Evolutionary conservation across 2,329 filamentous ascomycete species (phyloP), one percentile per base, ranked within the genome.

Genomic region (Daldinia sp.): DNA sequence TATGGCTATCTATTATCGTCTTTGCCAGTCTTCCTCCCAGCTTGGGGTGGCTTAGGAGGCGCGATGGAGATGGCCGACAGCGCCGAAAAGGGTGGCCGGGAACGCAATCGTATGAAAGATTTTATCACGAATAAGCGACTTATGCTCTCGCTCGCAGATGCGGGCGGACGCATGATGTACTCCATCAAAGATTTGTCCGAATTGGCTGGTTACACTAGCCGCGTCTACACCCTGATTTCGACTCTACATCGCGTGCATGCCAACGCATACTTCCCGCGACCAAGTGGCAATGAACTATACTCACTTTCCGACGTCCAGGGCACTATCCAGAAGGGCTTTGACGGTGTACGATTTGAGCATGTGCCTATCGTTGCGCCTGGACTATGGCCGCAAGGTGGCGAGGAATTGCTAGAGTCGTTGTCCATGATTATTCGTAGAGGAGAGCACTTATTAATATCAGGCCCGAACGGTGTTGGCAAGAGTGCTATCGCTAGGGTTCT

Each of bases 51-150:
- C 33, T 81, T 95, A 37, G 93, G 91, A 51, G 93, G 92, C 42
- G 86, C 87, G 15, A 82, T 90, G 60, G 93, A 97, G 80, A 84
- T 92, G 74, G 81, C 86, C 1, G 86, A 85, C 28, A 77, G 76
- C 46, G 78, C 79, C 26, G 82, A 82, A 18, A 86, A 83, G 69
- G 84, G 85, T 30, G 86, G 88, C 30, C 88, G 92, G 30, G 93
- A 97, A 79, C 89, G 92, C 53, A 90, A 91, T 63, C 93, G 97
- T 44, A 99, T 98, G 93, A 96, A 97, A 82, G 93, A 97, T 37
- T 99, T 99, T 81, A 98, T 99, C 81, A 99, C 96, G 12, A 99
- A 99, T 83, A 98, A 99, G 81, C 90, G 96, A 4, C 90, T 99
- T 42, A 98, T 99, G 96, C 87, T 99, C 35, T 98, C 95, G 15